phyloP scores from a whole-genome alignment of 805 yeast species.

The Kodamaea fukazawae region DNA sequence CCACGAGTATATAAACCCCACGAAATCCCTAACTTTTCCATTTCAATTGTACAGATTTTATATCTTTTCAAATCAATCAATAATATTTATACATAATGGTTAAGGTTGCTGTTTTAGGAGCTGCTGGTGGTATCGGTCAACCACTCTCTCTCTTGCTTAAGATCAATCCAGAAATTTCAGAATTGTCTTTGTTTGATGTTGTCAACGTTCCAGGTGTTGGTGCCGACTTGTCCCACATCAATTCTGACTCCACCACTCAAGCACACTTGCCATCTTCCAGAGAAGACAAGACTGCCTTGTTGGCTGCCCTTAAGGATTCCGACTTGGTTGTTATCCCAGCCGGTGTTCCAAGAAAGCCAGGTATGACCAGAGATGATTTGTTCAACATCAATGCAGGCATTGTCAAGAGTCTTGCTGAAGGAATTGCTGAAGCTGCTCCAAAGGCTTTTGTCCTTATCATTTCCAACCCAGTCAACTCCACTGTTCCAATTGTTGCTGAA shows the following conservation, averaged over 20 bases:
- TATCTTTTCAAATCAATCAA: conserved; percentile 1
- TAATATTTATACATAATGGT: conserved; percentile 27
- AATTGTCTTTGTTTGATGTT: conserved; percentile 79
- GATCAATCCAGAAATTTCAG: conserved; percentile 58
- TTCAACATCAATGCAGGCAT: conserved; percentile 83
- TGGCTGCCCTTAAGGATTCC: conserved; percentile 43
- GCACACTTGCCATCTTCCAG: conserved; percentile 59
- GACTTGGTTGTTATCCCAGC: conserved; percentile 68
- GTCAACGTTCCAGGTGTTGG: conserved; percentile 85
- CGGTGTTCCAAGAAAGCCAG: conserved; percentile 91
- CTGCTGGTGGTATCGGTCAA: conserved; percentile 95
- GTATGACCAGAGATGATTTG: conserved; percentile 90
- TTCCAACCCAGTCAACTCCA: conserved; percentile 92
- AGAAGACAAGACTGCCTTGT: conserved; percentile 47
- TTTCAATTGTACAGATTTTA: conserved; percentile 1
- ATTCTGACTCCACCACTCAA: conserved; percentile 59
- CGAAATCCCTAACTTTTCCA: conserved; percentile 4
- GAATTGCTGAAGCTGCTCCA: conserved; percentile 71
- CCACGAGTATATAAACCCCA: conserved; percentile 7
- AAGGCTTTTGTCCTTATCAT: conserved; percentile 76
- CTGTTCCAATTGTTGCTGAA: conserved; percentile 86
- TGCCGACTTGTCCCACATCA: conserved; percentile 82
- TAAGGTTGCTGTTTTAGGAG: conserved; percentile 85
- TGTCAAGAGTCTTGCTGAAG: conserved; percentile 68
- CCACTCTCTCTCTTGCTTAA: conserved; percentile 81